Evolutionary conservation across 2,329 filamentous ascomycete genomes (phyloP), one percentile per base, ranked within the genome.

Genomic region (Cordyceps farinosa): DNA sequence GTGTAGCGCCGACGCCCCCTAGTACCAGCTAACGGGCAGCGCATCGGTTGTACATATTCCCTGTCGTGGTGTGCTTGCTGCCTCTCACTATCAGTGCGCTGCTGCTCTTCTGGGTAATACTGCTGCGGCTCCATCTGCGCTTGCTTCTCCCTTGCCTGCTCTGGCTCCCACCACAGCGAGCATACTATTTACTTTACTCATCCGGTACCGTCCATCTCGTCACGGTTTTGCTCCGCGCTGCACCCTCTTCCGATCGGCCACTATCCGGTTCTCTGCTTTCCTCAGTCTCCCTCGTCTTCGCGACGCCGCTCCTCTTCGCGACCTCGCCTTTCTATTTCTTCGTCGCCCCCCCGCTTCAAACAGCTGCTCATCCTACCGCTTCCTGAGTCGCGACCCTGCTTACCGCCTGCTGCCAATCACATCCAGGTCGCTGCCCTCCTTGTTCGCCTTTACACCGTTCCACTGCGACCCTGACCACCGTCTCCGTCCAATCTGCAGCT

Each of bases 231-330:
- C 58, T 53, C 58, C 48, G 48, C 48, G 48, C 48, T 27, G 38
- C 48, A 53, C n/a, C 34, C 47, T 52, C 47, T 52, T 38, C 44
- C 58, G 58, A 53, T 61, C 58, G 38, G 58, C 48, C 48, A 34
- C 27, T 29, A 59, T 13, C 56, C 45, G 56, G 34, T 34, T 29
- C 32, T 27, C 34, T 34, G 40, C 48, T 44, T 38, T 60, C 47
- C 22, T 38, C 34, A 48, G 17, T n/a, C 27, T 15, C 47, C 34
- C 13, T 38, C 48, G 17, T 52, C 36, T 27, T 52, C 58, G 36
- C 48, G 32, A 40, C 48, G 6, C 17, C 15, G 13, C 34, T 42
- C 27, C 40, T 36, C n/a, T 38, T 17, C 34, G 36, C 53, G 11
- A 34, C 53, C 22, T 44, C 22, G 27, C 22, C 22, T 40, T 30